These are phyloP conservation scores for Plasmodium adleri DNA, from an alignment of 169 alveolate genomes.

Conservation along the genomic window DNA sequence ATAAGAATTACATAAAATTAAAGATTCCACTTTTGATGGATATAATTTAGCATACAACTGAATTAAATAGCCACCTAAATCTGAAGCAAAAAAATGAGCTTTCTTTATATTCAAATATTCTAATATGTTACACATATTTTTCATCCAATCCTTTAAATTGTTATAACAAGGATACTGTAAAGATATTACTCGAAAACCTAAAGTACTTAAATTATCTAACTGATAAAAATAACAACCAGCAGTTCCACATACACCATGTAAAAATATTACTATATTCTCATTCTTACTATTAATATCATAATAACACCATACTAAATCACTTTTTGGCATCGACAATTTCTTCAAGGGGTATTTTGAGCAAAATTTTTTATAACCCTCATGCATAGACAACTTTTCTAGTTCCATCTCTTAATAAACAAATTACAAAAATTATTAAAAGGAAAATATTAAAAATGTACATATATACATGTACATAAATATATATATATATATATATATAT, in stretches of 20 bases:
- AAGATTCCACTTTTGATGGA: conserved; percentile 78
- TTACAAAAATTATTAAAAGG: neutral
- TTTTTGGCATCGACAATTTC: conserved; percentile 83
- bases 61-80: conserved; percentile 84
- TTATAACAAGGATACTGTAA: conserved; percentile 86
- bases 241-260: conserved; percentile 88
- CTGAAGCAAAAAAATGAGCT: conserved; percentile 85
- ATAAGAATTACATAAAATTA: conserved; percentile 82
- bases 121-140: conserved; percentile 81
- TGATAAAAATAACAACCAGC: conserved; percentile 87
- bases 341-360: conserved; percentile 80
- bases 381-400: conserved; percentile 77
- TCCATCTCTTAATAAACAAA: conserved; percentile 21
- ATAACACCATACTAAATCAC: conserved; percentile 86
- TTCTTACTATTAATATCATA: conserved; percentile 77
- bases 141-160: conserved; percentile 83
- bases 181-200: conserved; percentile 84
- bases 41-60: conserved; percentile 83
- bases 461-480: neutral
- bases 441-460: neutral
- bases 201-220: conserved; percentile 73
- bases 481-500: neutral
- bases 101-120: conserved; percentile 82
- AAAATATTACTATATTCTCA: conserved; percentile 76
- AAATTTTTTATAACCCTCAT: conserved; percentile 80